Conservation (phyloP, 495 filamentous ascomycete species). For the Penicillium silybi region DNA sequence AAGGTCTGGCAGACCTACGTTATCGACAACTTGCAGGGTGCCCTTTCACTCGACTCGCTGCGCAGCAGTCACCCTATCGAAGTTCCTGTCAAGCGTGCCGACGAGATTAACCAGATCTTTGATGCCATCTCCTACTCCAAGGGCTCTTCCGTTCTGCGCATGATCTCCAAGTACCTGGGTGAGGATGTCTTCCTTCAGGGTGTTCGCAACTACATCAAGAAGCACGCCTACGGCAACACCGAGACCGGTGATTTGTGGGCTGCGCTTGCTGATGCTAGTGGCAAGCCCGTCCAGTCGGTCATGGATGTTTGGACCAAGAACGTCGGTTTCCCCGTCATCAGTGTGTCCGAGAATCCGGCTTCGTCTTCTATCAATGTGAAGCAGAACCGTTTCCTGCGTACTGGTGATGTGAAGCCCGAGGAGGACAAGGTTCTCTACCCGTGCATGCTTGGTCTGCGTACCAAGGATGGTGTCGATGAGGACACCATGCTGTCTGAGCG, state of each 20-base stretch:
- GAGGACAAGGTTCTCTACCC: conserved; percentile 71
- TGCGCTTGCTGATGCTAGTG: conserved; percentile 82
- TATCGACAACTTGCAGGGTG: conserved; percentile 83
- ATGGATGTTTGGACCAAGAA: conserved; percentile 71
- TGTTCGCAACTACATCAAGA: conserved; percentile 86
- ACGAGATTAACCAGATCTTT: conserved; percentile 98
- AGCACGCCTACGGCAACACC: conserved; percentile 77
- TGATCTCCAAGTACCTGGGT: conserved; percentile 94
- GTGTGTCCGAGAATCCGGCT: conserved; percentile 51
- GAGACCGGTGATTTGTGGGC: conserved; percentile 88
- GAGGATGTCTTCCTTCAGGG: conserved; percentile 93
- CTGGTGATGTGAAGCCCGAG: conserved; percentile 61
- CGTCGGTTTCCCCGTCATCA: conserved; percentile 62
- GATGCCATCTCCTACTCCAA: conserved; percentile 98
- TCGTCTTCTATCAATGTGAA: conserved; percentile 50
- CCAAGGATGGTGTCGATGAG: conserved; percentile 55
- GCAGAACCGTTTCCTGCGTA: conserved; percentile 66
- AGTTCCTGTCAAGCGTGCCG: conserved; percentile 89
- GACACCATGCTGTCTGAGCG: conserved; percentile 64
- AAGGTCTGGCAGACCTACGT: conserved; percentile 98
- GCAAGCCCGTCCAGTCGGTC: conserved; percentile 75
- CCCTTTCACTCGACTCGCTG: conserved; percentile 81
- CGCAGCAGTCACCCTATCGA: conserved; percentile 96
- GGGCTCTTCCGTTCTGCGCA: conserved; percentile 90
- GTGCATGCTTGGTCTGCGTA: conserved; percentile 57